Evolutionary conservation across 495 filamentous ascomycete species (phyloP), one percentile per base, ranked within the genome.

Genomic region (Choiromyces venosus): DNA sequence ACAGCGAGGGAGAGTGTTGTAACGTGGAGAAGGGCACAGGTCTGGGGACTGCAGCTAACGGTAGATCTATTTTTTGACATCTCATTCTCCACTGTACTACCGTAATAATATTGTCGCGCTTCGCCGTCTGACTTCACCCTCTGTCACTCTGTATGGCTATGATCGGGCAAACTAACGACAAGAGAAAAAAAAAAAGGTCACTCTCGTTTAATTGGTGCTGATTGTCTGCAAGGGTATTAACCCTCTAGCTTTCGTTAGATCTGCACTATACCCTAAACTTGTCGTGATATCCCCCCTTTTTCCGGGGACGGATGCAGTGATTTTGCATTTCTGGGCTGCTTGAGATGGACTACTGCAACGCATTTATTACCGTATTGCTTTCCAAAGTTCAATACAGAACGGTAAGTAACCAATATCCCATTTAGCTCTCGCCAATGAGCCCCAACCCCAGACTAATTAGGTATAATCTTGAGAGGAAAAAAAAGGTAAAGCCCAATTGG

Each of bases 261-360:
- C 74, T 77, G 46, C 52, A 72, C 46, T 76, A 65, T 69, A 65
- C 56, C 75, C 73, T 44, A 70, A 77, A 66, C 46, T 33, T 39
- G 69, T 77, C 68, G 71, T 76, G 69, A 67, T 74, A 74, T 77
- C 52, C 65, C 38, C 8, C 36, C 40, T 16, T n/a, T 66, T 69
- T 73, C 74, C 37, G 75, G 75, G 74, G 69, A 66, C 37, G 69
- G 75, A 77, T 77, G 73, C 75, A 73, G 69, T 70, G 66, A 65
- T 64, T 74, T 65, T 74, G 61, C 72, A 77, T 73, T 68, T 39
- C 61, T 76, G 74, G 74, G 72, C 74, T 71, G 67, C 74, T 74
- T 73, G 40, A 72, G 75, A 76, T 77, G 73, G 12, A 12, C 25
- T 16, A 76, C 37, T 44, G 72, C 71, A 69, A 67, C 52, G 74